Conservation (phyloP, 2,329 filamentous ascomycete genomes). For the Sclerotinia minor region DNA sequence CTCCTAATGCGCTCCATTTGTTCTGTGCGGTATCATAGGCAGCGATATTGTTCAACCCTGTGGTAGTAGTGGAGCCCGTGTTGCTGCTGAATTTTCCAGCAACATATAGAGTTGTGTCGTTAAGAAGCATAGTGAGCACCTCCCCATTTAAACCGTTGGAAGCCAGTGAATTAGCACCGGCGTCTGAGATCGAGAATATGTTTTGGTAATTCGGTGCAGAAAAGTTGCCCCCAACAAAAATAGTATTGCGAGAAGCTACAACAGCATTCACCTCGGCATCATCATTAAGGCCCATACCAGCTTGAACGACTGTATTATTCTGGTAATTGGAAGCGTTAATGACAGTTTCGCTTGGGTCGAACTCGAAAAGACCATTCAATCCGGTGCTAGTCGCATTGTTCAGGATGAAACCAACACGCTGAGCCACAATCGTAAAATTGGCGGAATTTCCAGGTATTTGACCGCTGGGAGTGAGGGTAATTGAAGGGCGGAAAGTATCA, state of each 20-base stretch:
- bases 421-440: slow-evolving; percentile 80
- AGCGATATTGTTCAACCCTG: slow-evolving; percentile 74
- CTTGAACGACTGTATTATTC: slow-evolving; percentile 72
- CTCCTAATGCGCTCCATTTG: slow-evolving; percentile 76
- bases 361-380: slow-evolving; percentile 89
- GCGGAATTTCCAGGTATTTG: slow-evolving; percentile 57
- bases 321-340: slow-evolving; percentile 64
- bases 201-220: slow-evolving; percentile 67
- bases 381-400: slow-evolving; percentile 69
- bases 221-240: slow-evolving; percentile 85
- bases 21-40: slow-evolving; percentile 69
- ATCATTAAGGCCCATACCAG: slow-evolving; percentile 67
- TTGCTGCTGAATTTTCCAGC: slow-evolving; percentile 78
- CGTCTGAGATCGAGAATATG: slow-evolving; percentile 70
- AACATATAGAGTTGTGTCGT: slow-evolving; percentile 68
- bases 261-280: slow-evolving; percentile 71
- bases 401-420: slow-evolving; percentile 76
- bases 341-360: slow-evolving; percentile 63
- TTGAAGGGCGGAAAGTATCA: slow-evolving; percentile 71
- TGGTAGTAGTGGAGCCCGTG: slow-evolving; percentile 59
- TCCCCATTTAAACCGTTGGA: slow-evolving; percentile 77
- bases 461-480: slow-evolving; percentile 71
- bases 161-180: slow-evolving; percentile 60
- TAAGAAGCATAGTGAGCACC: slow-evolving; percentile 70
- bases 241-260: slow-evolving; percentile 60